phyloP scores from a whole-genome alignment of 78 protist species.

The Isochrysis galbana region DNA sequence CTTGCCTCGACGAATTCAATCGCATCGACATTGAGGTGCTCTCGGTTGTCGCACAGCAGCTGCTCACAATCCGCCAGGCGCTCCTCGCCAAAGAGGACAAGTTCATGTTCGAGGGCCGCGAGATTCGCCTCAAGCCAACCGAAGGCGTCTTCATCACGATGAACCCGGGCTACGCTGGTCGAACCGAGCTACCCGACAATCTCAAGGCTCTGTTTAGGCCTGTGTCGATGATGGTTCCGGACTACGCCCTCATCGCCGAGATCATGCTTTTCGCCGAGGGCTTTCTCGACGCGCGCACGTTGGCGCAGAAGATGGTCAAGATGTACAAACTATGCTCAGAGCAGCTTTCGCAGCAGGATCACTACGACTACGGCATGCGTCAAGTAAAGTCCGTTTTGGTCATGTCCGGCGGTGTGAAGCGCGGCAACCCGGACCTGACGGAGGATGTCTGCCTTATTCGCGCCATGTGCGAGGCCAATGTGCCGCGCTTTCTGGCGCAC shows the following conservation, averaged over 20 bases:
- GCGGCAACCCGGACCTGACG: slow-evolving; percentile 58
- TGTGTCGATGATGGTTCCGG: slow-evolving; percentile 78
- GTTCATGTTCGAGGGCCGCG: slow-evolving; percentile 66
- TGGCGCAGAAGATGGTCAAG: slow-evolving; percentile 74
- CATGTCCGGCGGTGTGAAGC: slow-evolving; percentile 74
- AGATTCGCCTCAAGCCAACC: slow-evolving; percentile 51
- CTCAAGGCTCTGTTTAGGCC: slow-evolving; percentile 77
- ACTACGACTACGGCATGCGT: slow-evolving; percentile 88
- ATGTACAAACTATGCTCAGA: slow-evolving; percentile 73
- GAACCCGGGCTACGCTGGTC: slow-evolving; percentile 86
- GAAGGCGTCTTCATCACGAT: slow-evolving; percentile 78
- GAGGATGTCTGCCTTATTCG: slow-evolving; percentile 79
- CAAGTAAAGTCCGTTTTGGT: slow-evolving; percentile 73
- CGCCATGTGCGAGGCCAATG: slow-evolving; percentile 80
- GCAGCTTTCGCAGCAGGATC: slow-evolving; percentile 81
- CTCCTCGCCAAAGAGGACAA: slow-evolving; percentile 44
- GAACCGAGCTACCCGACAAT: slow-evolving; percentile 84
- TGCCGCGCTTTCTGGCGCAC: slow-evolving; percentile 82
- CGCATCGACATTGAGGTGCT: slow-evolving; percentile 65
- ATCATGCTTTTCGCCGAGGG: slow-evolving; percentile 74
- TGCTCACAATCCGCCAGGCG: slow-evolving; percentile 49
- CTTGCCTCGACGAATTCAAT: slow-evolving; percentile 80
- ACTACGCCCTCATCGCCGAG: slow-evolving; percentile 76
- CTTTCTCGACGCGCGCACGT: slow-evolving; percentile 56
- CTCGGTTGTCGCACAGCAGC: slow-evolving; percentile 72